Base-by-base conservation (phyloP, 2,329 filamentous ascomycete species). In the Ambrosiella beaveri region DNA sequence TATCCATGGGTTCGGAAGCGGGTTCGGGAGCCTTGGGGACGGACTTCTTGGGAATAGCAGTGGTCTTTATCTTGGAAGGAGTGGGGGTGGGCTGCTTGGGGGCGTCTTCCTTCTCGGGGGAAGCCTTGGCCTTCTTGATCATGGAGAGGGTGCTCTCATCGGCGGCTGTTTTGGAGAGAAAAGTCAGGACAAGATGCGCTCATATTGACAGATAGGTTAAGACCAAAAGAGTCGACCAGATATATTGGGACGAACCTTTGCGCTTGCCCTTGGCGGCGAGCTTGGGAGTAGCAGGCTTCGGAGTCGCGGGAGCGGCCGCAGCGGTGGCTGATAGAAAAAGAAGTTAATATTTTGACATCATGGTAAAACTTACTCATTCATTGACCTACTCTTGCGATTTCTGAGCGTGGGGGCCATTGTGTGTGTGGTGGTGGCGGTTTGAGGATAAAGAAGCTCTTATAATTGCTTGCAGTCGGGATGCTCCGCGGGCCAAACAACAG, bases 401-500 rank as follows among this genome's bases (percentile, higher is more conserved):
- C 71, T 72, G 54, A 74, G 65, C 67, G 73, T 71, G 62, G 71
- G 72, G 40, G 73, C 71, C 74, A 76, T 76, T 66, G 63, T 66
- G 62, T 65, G 35, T 56, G 45, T 56, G 44, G n/a, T 38, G 19
- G 17, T 57, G 52, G 61, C 63, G 45, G 63, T 65, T 62, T 63
- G 55, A 36, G 51, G 35, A 50, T 15, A 39, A 39, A 4, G n/a
- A 39, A 15, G 19, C 35, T 57, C 45, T 47, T 27, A 36, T 38
- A 19, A 39, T 11, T 57, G 36, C 11, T 51, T 57, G 45, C 19
- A 37, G 13, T 38, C 27, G 49, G 27, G 40, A 40, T 61, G 38
- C 36, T 59, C 52, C 19, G 47, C 35, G 50, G 54, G 47, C 44
- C 17, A 39, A 40, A 54, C 50, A 39, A 41, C 57, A 56, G 59